Conservation (phyloP, 805 yeast species). For the Pichia paraexigua region DNA sequence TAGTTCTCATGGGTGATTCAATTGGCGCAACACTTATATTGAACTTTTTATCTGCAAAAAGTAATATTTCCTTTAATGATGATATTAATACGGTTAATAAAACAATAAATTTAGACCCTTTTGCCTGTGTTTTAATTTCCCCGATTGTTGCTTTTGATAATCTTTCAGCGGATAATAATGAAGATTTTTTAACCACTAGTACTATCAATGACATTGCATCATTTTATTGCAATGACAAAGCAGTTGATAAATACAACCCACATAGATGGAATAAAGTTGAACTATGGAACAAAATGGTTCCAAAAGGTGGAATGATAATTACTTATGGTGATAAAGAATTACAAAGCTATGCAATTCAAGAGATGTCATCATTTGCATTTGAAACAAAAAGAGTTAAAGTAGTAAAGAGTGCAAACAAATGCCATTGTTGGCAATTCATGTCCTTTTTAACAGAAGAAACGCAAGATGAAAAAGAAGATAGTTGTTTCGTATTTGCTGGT, state of each 20-base stretch:
- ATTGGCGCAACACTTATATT: slow-evolving; percentile 39
- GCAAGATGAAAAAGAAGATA: slow-evolving; percentile 36
- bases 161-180: no score
- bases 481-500: slow-evolving; percentile 32
- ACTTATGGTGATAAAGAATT: slow-evolving; percentile 39
- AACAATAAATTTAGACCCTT: slow-evolving; percentile 10
- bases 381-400: slow-evolving; percentile 27
- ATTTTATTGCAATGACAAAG: slow-evolving; percentile 4
- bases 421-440: slow-evolving; percentile 45
- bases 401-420: slow-evolving; percentile 27
- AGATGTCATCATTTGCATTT: slow-evolving; percentile 23
- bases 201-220: slow-evolving; percentile 13
- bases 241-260: slow-evolving; percentile 11
- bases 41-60: slow-evolving; percentile 23
- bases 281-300: slow-evolving; percentile 36
- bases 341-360: slow-evolving; percentile 30
- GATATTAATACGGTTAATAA: slow-evolving; percentile 13
- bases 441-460: slow-evolving; percentile 34
- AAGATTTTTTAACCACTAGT: slow-evolving; percentile 11
- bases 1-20: slow-evolving; percentile 39
- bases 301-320: slow-evolving; percentile 33
- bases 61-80: slow-evolving; percentile 5
- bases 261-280: slow-evolving; percentile 23
- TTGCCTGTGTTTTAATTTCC: slow-evolving; percentile 22
- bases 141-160: slow-evolving; percentile 20